Percentiles rank a stretch among this genome's conserved stretches.
Evolutionary conservation across 768 basidiomycete genomes (phyloP).

Genomic region (Termitomyces sp.): DNA sequence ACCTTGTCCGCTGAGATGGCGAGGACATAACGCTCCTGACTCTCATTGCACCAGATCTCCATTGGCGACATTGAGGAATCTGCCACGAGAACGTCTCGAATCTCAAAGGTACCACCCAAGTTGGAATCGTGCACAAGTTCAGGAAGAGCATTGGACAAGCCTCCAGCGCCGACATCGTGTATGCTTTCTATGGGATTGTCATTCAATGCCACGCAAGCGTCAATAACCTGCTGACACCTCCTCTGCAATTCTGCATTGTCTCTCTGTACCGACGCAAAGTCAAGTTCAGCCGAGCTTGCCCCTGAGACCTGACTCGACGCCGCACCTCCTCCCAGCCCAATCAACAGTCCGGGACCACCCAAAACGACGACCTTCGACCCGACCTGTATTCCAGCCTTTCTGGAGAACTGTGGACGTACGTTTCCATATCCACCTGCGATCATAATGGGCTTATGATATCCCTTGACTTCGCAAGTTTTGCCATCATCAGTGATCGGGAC

Average conservation of each 20-base stretch:
- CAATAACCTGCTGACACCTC: conserved; percentile 95
- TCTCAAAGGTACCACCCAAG: conserved; percentile 91
- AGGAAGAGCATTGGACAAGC: conserved; percentile 92
- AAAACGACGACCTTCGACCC: conserved; percentile 89
- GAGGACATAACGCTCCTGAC: conserved; percentile 95
- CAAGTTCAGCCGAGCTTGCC: conserved; percentile 84
- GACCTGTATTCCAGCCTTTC: conserved; percentile 68
- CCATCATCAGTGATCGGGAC: conserved; percentile 51
- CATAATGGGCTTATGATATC: conserved; percentile 99
- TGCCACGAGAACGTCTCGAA: conserved; percentile 87
- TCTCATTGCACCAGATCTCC: conserved; percentile 99
- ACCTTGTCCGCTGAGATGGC: conserved; percentile 70
- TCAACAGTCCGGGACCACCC: conserved; percentile 94
- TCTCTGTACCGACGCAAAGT: conserved; percentile 96
- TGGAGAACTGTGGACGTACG: conserved; percentile 78
- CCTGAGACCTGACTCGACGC: conserved; percentile 93
- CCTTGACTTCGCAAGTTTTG: conserved; percentile 60
- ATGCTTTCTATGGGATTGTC: conserved; percentile 89
- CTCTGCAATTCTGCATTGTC: conserved; percentile 99
- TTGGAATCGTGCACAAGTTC: conserved; percentile 95
- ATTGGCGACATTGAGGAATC: conserved; percentile 96
- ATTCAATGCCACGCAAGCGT: conserved; percentile 67
- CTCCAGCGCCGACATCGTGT: conserved; percentile 98
- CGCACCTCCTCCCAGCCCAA: conserved; percentile 95
- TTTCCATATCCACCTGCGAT: conserved; percentile 96